Evolutionary conservation across 2,329 filamentous ascomycete genomes (phyloP).

Genomic region (Fusarium abutilonis): DNA sequence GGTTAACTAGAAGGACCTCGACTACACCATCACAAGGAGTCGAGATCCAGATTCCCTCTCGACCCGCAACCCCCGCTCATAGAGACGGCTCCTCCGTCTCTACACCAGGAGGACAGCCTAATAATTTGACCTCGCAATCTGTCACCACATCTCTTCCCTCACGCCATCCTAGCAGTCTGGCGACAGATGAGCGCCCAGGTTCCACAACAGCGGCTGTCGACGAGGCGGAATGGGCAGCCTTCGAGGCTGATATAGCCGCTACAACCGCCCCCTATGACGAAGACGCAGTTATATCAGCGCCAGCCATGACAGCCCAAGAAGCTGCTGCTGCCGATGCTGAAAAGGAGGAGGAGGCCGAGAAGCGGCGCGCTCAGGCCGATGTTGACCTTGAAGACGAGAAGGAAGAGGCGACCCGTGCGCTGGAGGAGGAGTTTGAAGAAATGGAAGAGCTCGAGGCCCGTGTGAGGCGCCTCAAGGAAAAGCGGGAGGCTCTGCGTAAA

Average conservation of each 20-base stretch:
- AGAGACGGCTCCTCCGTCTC: slow-evolving; percentile 56
- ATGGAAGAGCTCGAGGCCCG: slow-evolving; percentile 82
- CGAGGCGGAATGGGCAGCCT: slow-evolving; percentile 87
- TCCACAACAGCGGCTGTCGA: slow-evolving; percentile 55
- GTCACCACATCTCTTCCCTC: slow-evolving; percentile 47
- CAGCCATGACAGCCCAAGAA: slow-evolving; percentile 72
- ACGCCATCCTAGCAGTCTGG: slow-evolving; percentile 41
- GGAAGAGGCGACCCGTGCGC: slow-evolving; percentile 77
- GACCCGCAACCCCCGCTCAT: slow-evolving; percentile 67
- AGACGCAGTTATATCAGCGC: slow-evolving; percentile 73
- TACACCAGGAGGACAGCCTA: slow-evolving; percentile 47
- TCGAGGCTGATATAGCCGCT: slow-evolving; percentile 81
- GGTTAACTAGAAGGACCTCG: slow-evolving; percentile 59
- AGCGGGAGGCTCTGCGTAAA: slow-evolving; percentile 71
- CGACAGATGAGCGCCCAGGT: slow-evolving; percentile 32
- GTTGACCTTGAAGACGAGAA: slow-evolving; percentile 70
- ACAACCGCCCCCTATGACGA: slow-evolving; percentile 50
- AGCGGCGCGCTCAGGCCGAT: slow-evolving; percentile 65
- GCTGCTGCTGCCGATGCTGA: slow-evolving; percentile 64
- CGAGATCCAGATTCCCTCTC: slow-evolving; percentile 71
- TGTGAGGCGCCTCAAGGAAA: slow-evolving; percentile 74
- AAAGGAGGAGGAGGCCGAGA: slow-evolving; percentile 61
- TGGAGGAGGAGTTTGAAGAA: slow-evolving; percentile 83
- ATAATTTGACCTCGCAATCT: slow-evolving; percentile 24
- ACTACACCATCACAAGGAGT: slow-evolving; percentile 64